Base-by-base conservation (phyloP, 2,329 filamentous ascomycete genomes). In the Aureobasidium namibiae region DNA sequence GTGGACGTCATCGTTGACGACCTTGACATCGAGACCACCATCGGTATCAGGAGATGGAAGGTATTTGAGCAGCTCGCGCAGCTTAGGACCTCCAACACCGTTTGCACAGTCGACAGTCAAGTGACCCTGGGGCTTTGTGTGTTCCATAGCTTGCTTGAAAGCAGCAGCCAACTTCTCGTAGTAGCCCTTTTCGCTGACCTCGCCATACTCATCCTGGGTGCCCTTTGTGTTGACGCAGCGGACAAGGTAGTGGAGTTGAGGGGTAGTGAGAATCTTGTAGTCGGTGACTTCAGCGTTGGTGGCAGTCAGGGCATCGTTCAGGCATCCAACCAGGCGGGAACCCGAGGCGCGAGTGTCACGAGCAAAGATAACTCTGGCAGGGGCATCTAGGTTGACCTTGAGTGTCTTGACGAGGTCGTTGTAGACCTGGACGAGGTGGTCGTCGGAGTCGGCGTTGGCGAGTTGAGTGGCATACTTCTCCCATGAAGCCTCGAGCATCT, bases 191-290 rank as follows among this genome's bases (percentile, higher is more conserved):
- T 97, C 92, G 63, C 88, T 95, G 56, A 90, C 83, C 70, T 90
- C 85, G 60, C 94, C 94, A 70, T 97, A 99, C 18, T 90, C 83
- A 66, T 91, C 86, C 59, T 88, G 86, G 2, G 90, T 95, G 62
- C 88, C 89, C 67, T 94, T 83, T 1, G 92, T 97, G 77, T 99
- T 99, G 75, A 91, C 83, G 74, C 92, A 95, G 64, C 94, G 89
- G 33, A 92, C 92, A 64, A 97, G 81, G 75, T 99, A 99, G 78
- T 99, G 94, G 61, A 99, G 82, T 76, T 97, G 94, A n/a, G 94
- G 94, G 3, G 94, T 99, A 13, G 94, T 97, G 68, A 96, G 80
- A 71, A 92, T 86, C 75, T 92, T 94, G 77, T 86, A 92, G 78
- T 97, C 92, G 69, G 84, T 84, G 70, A 84, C 87, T 62, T 90